Conservation (phyloP, 2,329 filamentous ascomycete species). For the Colletotrichum musicola region DNA sequence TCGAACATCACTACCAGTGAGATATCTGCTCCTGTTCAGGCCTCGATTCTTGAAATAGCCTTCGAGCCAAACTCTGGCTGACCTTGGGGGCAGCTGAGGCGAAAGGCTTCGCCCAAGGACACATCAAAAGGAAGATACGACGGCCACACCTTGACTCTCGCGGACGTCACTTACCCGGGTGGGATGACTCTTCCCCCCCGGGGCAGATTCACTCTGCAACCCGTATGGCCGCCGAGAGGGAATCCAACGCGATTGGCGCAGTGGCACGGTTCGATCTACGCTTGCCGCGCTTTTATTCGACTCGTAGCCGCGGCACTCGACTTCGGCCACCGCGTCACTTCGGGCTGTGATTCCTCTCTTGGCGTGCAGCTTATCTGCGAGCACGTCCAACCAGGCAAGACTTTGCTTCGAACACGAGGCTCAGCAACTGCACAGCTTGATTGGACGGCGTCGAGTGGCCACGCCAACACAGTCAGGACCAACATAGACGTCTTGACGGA, state of each 20-base stretch:
- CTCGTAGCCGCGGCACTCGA: slow-evolving; percentile 6
- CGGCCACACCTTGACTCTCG: not conserved
- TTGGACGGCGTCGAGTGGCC: not conserved
- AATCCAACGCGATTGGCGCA: not conserved
- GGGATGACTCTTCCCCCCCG: not conserved
- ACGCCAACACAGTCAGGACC: not conserved
- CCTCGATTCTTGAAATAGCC: not conserved
- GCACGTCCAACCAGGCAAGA: not conserved
- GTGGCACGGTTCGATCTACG: not conserved
- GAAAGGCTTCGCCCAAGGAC: not conserved
- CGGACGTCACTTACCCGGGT: not conserved
- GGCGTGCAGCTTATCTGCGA: not conserved
- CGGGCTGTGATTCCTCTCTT: not conserved
- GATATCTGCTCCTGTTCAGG: not conserved
- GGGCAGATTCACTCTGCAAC: not conserved
- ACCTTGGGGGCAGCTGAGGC: not conserved
- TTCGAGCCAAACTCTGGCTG: not conserved
- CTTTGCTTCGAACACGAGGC: not conserved
- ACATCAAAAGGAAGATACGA: not conserved
- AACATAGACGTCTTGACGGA: too few species aligned
- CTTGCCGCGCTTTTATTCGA: slow-evolving; percentile 1
- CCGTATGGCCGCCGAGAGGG: not conserved
- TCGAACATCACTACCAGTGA: not conserved
- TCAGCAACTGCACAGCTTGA: not conserved
- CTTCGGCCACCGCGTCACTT: not conserved